Evolutionary conservation across 2,329 filamentous ascomycete genomes (phyloP), one percentile per base, ranked within the genome.

Genomic region (Periconia macrospinosa): DNA sequence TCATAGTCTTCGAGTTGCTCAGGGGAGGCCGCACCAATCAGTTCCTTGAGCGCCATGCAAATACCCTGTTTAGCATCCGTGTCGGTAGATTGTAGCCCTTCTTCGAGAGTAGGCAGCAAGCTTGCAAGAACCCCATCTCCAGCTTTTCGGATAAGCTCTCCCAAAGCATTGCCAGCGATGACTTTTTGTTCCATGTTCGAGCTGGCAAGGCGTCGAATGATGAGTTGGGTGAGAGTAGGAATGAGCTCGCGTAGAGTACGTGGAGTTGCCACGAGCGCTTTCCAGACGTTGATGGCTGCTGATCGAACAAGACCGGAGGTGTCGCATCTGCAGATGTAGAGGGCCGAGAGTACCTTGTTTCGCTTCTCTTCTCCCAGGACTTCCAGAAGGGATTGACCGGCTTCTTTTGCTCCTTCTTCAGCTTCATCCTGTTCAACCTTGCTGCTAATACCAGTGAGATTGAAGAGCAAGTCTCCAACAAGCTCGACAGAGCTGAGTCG

Each of bases 131-230:
- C 92, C 52, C 91, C 89, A 73, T 99, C 94, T 57, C 95, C 94
- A 67, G 94, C 93, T 76, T 96, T 97, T 67, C 94, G 88, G 68
- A 99, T 97, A 61, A 99, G 86, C 73, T 99, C 94, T 69, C 94
- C 94, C 52, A 99, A 83, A 46, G 94, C 92, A 73, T 97, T 97
- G 73, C 93, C 93, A 61, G 95, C 94, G 80, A 99, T 99, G 64
- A 96, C 89, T 80, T 97, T 97, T 75, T 99, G 94, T 74, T 99
- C 94, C 88, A 96, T 92, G 70, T 97, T 97, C 44, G 92, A 89
- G 73, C 92, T 97, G 57, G 92, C 94, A 63, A 99, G 84, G 46
- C 94, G 90, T 55, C 91, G 87, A 71, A 99, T 97, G 65, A 99
- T 89, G 59, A 99, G 86, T 72, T 97, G 92, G 6, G 92, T 96